Percentiles rank a stretch among this genome's conserved stretches.
Conservation (phyloP, 2,329 filamentous ascomycete species). For the Thelonectria rubi region DNA sequence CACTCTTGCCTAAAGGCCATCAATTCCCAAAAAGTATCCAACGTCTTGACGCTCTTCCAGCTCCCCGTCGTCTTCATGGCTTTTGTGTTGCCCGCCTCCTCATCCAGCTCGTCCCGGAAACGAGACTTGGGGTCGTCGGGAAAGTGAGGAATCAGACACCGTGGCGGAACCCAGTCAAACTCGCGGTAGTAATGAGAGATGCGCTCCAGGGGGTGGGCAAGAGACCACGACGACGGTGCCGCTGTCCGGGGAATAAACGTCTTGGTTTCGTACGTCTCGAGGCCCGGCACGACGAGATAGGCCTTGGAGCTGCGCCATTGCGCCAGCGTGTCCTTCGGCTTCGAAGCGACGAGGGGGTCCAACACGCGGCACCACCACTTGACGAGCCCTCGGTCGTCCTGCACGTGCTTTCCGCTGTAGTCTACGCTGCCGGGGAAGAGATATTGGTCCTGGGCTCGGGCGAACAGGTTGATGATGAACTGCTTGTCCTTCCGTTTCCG, state of each 20-base stretch:
- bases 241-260: conserved; percentile 73
- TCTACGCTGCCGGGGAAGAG: conserved; percentile 92
- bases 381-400: conserved; percentile 89
- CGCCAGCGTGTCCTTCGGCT: conserved; percentile 47
- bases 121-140: conserved; percentile 96
- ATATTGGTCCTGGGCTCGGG: conserved; percentile 90
- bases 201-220: conserved; percentile 74
- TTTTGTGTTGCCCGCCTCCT: conserved; percentile 72
- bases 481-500: conserved; percentile 71
- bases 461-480: conserved; percentile 88
- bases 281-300: conserved; percentile 87
- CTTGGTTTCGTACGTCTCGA: conserved; percentile 82
- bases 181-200: conserved; percentile 71
- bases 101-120: conserved; percentile 88
- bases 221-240: conserved; percentile 68
- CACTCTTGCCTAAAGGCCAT: conserved; percentile 98
- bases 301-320: conserved; percentile 67
- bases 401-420: conserved; percentile 85
- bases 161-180: conserved; percentile 71
- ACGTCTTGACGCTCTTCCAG: conserved; percentile 84
- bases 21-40: conserved; percentile 98
- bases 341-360: conserved; percentile 73
- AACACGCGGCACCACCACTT: conserved; percentile 96
- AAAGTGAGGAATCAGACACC: conserved; percentile 88
- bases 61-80: conserved; percentile 66